Base-by-base conservation (phyloP, 108 stramenopile species). In the Nitzschia sp. region DNA sequence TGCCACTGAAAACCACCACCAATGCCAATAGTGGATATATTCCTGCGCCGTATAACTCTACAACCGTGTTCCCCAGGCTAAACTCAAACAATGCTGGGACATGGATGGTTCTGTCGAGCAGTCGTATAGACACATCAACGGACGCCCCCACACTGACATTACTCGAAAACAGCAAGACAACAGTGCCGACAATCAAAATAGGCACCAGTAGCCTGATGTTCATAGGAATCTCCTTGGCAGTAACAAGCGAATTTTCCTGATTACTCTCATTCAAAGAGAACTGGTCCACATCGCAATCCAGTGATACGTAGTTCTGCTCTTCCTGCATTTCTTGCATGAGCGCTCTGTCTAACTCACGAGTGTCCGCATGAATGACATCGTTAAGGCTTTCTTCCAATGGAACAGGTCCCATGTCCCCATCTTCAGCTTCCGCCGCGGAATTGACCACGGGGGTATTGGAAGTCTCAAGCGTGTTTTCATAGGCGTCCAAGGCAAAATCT, bases 21-120 rank as follows among this genome's bases (percentile, higher is more conserved):
- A 95, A 65, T 15, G 91, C 57, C 46, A 95, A 77, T 41, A 97
- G 65, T 17, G 90, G 70, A 67, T 95, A 97, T 7, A 97, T 93
- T 40, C 86, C 81, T 1, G 96, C 96, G 17, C 79, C 41, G 53
- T 69, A 82, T 86, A 97, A 85, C 54, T 95, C 94, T 10, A 59
- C 42, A n/a, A 93, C 68, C 22, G 95, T 93, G 10, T 90, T 86
- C 7, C 72, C 83, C 5, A 97, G 73, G 34, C 84, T 83, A 67
- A 95, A 95, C 19, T 63, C 62, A 60, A 90, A 92, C 46, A 95
- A 65, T 22, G 79, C 76, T 6, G 88, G 79, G 12, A 86, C 24
- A 29, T 64, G 37, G 15, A 85, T 63, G n/a, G 69, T 11, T 9
- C 53, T 69, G 25, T 66, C 73, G 3, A 69, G 63, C 34, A 70